These are phyloP conservation scores for Wickerhamomyces sp. DNA, from an alignment of 1,139 yeast genomes.

Conservation along the genomic window DNA sequence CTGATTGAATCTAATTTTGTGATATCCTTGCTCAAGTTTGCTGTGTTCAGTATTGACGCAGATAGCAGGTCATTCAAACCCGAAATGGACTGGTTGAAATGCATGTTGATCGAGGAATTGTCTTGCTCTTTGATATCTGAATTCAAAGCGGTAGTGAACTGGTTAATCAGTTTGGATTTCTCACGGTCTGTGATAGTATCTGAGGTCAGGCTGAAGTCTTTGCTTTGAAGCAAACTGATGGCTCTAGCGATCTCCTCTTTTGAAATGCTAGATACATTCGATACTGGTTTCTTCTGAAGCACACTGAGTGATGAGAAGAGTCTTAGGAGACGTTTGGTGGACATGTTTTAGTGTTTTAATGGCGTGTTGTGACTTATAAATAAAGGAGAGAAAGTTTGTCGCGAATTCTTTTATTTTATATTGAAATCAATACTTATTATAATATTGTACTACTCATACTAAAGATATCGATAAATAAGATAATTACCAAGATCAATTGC, in stretches of 20 bases:
- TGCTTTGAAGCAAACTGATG: conserved; percentile 8
- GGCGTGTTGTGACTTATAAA: no score
- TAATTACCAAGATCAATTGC: no score
- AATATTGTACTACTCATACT: no score
- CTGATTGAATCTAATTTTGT: conserved; percentile 7
- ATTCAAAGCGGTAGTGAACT: conserved; percentile 17
- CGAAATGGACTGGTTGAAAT: conserved; percentile 17
- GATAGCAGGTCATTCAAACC: conserved; percentile 12
- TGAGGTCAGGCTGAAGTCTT: conserved; percentile 2
- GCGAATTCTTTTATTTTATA: no score
- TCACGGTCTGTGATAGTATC: conserved; percentile 13
- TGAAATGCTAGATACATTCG: not conserved
- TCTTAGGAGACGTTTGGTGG: not conserved
- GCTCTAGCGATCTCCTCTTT: conserved; percentile 10
- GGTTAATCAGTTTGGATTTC: conserved; percentile 15
- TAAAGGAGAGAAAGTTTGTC: no score
- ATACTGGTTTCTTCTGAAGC: not conserved
- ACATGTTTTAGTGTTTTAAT: not conserved
- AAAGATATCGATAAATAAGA: no score
- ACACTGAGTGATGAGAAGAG: not conserved
- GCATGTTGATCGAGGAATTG: conserved; percentile 3
- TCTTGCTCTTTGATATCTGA: conserved; percentile 9
- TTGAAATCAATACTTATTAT: no score
- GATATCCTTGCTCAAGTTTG: not conserved
- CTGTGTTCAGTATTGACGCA: not conserved